These are phyloP conservation scores for Aaosphaeria arxii DNA, from an alignment of 2,329 filamentous ascomycete species.

Conservation along the genomic window DNA sequence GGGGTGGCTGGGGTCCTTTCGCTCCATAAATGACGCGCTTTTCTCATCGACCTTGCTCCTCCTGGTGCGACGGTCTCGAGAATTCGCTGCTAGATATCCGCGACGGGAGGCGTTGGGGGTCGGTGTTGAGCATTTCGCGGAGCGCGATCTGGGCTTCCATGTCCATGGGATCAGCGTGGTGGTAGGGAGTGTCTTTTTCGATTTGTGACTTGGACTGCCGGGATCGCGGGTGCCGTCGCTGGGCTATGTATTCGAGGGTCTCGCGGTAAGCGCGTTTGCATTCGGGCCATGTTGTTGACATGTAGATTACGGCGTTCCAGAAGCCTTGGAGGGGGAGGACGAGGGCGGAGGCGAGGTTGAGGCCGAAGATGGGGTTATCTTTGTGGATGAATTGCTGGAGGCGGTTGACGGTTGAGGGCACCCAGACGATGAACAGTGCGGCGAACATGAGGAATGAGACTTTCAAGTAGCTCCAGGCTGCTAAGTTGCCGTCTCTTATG, in stretches of 20 bases:
- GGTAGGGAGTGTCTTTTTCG: neutral
- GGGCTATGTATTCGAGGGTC: neutral
- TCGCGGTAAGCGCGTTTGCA: slow-evolving; percentile 16
- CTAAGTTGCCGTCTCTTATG: slow-evolving; percentile 52
- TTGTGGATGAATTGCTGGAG: slow-evolving; percentile 66
- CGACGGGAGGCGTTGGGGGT: neutral
- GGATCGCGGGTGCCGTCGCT: neutral
- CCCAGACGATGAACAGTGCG: slow-evolving; percentile 70
- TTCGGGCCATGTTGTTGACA: slow-evolving; percentile 34
- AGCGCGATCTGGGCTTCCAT: slow-evolving; percentile 2
- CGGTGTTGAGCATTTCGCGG: slow-evolving; percentile 2
- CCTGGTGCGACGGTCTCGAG: no score
- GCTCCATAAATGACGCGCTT: no score
- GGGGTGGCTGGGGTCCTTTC: no score
- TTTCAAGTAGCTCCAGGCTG: slow-evolving; percentile 68
- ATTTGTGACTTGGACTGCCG: neutral
- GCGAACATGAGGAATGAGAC: slow-evolving; percentile 70
- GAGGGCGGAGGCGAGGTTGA: slow-evolving; percentile 69
- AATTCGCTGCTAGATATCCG: slow-evolving; percentile 1
- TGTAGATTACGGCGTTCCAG: slow-evolving; percentile 80
- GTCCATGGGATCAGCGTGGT: neutral
- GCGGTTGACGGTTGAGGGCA: slow-evolving; percentile 74
- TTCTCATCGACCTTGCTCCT: no score
- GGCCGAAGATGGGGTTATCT: slow-evolving; percentile 45
- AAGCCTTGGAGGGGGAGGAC: slow-evolving; percentile 80